Base-by-base conservation (phyloP, 2,329 filamentous ascomycete genomes). In the Neofusicoccum ribis region DNA sequence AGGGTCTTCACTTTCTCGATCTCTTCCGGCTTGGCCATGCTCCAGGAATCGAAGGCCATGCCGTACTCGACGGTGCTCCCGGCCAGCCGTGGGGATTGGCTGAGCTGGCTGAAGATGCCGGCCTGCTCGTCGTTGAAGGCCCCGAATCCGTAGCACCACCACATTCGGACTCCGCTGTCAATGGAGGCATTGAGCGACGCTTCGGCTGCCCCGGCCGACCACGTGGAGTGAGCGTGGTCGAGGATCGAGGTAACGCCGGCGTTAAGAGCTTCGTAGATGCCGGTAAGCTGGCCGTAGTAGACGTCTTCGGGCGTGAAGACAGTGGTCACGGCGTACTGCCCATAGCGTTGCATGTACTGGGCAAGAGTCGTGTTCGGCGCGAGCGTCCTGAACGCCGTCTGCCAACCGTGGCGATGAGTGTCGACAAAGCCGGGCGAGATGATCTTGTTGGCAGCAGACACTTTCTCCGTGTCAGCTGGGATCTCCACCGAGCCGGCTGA, bases 381-480 rank as follows among this genome's bases (percentile, higher is more conserved):
- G 1, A 87, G 69, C 0, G 84, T 86, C 68, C 83, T 84, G 68
- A 81, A 82, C 1, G 78, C 82, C 0, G 85, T 86, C 69, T 87
- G 83, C 85, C 85, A 70, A 44, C 68, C 23, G 41, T 73, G 72
- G 1, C 80, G 81, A 68, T 87, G 85, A 0, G 84, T 86, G 71
- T 87, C 82, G 65, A 87, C 77, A 72, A 87, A 86, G 9, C 85
- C 85, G 0, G 84, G 83, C 0, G 80, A 80, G 61, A 86, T 76
- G 66, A 86, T 86, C 68, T 84, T 82, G 65, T 77, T 75, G 0
- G 76, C 76, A 15, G 78, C 78, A 65, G 86, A 78, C 9, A 86
- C 71, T 0, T 78, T 66, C 56, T 84, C 77, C 1, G 77, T 78
- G 23, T 73, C 71, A 0, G 63, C 46, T 1, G 77, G 77, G 3